Evolutionary conservation across 1,284 basidiomycete species (phyloP), one percentile per base, ranked within the genome.

Genomic region (Ganoderma lucidum): DNA sequence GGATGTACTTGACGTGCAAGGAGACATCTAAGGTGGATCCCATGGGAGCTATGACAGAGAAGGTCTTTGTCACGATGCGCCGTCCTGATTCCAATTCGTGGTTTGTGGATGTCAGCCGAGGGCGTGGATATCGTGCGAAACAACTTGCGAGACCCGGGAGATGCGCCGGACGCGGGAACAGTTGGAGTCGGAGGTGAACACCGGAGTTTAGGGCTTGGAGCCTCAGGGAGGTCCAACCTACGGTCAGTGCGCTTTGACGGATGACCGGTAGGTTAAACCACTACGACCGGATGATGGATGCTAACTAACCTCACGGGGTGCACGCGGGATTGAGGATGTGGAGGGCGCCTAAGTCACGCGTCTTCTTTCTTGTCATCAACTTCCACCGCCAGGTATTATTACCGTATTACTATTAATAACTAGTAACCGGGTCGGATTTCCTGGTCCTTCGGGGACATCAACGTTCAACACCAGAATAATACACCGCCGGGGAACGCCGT

Each of bases 1-100:
- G 75, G 30, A 80, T 79, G 68, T 80, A 80, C 61, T 78, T 77
- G 56, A 79, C 78, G 73, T 80, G 79, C 6, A 77, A 67, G 3
- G 78, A 76, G 6, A 78, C 72, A 41, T 74, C 59, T 19, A 78
- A 51, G 17, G 70, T 56, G 0, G 62, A 63, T 19, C 51, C 48
- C 72, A 73, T 73, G 28, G 5, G n/a, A 41, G n/a, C 59, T 28
- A 61, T 51, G 17, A 61, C 10, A 51, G 41, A 61, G 56, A 35
- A 39, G 37, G 35, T 23, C 15, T 23, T n/a, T 35, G 56, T 37
- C 56, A 58, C 35, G 35, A 58, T 9, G 2, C 17, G 32, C 30
- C 30, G 56, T 58, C 30, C 35, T 58, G 35, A 37, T 39, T 37
- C 35, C 30, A 23, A 30, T 30, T 35, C 39, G n/a, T 19, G 42